Base-by-base conservation (phyloP, 2,329 filamentous ascomycete species). In the Mariannaea sp. region DNA sequence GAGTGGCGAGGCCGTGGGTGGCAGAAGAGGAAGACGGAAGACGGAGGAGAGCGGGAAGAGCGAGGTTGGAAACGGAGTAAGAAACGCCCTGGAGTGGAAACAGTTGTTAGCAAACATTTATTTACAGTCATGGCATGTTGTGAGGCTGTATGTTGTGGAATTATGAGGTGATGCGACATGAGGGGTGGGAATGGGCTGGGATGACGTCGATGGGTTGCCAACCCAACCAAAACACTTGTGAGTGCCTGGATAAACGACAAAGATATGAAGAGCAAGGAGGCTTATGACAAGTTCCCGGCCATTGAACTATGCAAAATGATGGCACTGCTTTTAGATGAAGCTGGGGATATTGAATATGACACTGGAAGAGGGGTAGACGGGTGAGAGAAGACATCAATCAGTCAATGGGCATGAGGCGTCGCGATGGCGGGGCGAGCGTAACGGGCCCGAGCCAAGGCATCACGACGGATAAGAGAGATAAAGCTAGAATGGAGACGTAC, bases 41-140 rank as follows among this genome's bases (percentile, higher is more conserved):
- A 49, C 85, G 82, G 64, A 93, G 85, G 50, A 97, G 85, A 5
- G 89, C 82, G 14, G 93, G 92, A 55, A 96, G 83, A 20, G 90
- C 86, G 59, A 95, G 77, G 55, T 85, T 83, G 17, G 88, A 88
- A 64, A 94, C 83, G 41, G 91, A 88, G 76, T 93, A 95, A 45
- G 92, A 96, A 55, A 94, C 82, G 72, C 93, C 93, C 93, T 97
- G 66, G 44, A 5, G 40, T 53, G 5, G 45, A 41, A 50, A 29
- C 55, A 45, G 38, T 36, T 46, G 38, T 65, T 55, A 63, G 62
- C 36, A 19, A 53, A n/a, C n/a, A n/a, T n/a, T 26, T 9, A 12
- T 47, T 13, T 41, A 46, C 8, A 6, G 20, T 9, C 5, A 4
- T 7, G 7, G 7, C 7, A 12, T 17, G 17, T 10, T 17, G 19